These are phyloP conservation scores for Aspergillus sp. DNA, from an alignment of 2,329 filamentous ascomycete genomes.

Conservation along the genomic window DNA sequence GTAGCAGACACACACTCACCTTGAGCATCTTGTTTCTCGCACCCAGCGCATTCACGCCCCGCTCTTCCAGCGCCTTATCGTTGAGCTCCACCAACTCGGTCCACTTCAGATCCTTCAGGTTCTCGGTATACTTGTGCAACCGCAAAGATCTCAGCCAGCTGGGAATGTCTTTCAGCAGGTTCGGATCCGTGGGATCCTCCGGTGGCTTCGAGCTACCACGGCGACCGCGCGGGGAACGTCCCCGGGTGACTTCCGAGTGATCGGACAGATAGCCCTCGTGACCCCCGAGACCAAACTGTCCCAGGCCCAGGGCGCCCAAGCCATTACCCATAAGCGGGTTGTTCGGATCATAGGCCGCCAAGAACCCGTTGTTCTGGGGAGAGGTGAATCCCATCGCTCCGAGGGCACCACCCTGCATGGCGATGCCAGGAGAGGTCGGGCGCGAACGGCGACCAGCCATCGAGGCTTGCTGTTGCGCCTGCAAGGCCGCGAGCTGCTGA, in stretches of 20 bases:
- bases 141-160: constrained; percentile 92
- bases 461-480: constrained; percentile 61
- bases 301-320: constrained; percentile 68
- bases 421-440: constrained; percentile 83
- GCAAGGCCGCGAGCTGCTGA: constrained; percentile 80
- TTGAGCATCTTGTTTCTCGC: constrained; percentile 98
- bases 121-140: constrained; percentile 98
- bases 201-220: constrained; percentile 95
- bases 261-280: constrained; percentile 90
- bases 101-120: constrained; percentile 97
- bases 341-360: constrained; percentile 77
- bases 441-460: constrained; percentile 73
- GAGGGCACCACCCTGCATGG: constrained; percentile 67
- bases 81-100: constrained; percentile 87
- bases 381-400: constrained; percentile 72
- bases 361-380: constrained; percentile 90
- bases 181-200: constrained; percentile 92
- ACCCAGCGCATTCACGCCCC: constrained; percentile 91
- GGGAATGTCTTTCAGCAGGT: constrained; percentile 88
- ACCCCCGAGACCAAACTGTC: constrained; percentile 66
- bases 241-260: constrained; percentile 85
- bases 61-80: constrained; percentile 87
- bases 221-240: constrained; percentile 86
- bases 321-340: constrained; percentile 70
- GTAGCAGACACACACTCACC: constrained; percentile 48